Conservation (phyloP, 225 moss, liverwort and hornwort species). For the Polytrichum commune region DNA sequence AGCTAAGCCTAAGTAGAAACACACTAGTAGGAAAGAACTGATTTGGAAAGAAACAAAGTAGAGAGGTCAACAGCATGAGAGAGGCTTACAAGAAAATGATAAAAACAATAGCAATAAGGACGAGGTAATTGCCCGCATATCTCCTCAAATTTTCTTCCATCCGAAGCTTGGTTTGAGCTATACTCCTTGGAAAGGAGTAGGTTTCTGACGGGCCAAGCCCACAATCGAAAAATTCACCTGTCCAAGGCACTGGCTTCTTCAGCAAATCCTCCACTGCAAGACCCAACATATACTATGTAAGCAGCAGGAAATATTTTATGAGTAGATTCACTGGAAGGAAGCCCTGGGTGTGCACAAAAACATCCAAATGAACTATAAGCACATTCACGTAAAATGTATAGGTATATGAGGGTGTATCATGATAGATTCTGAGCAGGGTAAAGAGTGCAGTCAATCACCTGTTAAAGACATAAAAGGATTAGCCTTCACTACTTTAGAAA, state of each 20-base stretch:
- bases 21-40: no score
- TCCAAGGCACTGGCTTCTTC: slow-evolving; percentile 91
- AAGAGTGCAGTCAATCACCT: slow-evolving; percentile 15
- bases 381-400: no score
- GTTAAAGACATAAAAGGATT: slow-evolving; percentile 76
- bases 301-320: no score
- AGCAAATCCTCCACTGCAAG: slow-evolving; percentile 61
- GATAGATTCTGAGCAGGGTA: neutral
- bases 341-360: no score
- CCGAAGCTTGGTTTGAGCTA: slow-evolving; percentile 78
- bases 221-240: slow-evolving; percentile 94
- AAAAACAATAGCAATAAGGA: slow-evolving; percentile 68
- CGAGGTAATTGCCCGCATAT: slow-evolving; percentile 86
- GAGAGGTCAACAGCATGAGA: neutral
- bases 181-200: slow-evolving; percentile 78
- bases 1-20: no score
- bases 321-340: no score
- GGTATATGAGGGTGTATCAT: no score
- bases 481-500: slow-evolving; percentile 65
- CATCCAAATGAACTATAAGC: no score
- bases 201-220: slow-evolving; percentile 83
- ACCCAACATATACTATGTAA: no score
- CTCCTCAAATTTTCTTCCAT: slow-evolving; percentile 93
- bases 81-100: slow-evolving; percentile 82
- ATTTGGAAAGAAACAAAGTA: neutral